Conservation (phyloP, 345 rosid species). For the Gossypium stocksii region DNA sequence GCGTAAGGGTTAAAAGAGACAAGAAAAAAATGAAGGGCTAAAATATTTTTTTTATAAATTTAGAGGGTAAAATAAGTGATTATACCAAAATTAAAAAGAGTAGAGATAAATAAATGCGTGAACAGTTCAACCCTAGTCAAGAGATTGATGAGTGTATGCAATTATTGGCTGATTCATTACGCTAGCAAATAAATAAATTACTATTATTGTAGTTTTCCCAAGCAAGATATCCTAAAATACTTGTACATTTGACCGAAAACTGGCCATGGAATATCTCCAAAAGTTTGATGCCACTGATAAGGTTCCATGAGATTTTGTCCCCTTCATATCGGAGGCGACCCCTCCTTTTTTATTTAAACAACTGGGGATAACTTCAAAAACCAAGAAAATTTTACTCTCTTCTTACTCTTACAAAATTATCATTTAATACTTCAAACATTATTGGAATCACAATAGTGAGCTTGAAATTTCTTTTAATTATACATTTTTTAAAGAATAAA, state of each 20-base stretch:
- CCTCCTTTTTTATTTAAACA: background rate
- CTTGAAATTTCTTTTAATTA: too few relatives aligned
- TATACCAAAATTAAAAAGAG: too few relatives aligned
- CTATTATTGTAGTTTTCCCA: background rate
- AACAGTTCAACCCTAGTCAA: background rate
- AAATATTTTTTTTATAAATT: too few relatives aligned
- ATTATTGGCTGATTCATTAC: background rate
- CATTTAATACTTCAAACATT: background rate
- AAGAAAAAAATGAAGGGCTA: too few relatives aligned
- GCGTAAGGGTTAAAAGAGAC: too few relatives aligned
- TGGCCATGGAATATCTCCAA: background rate
- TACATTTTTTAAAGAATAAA: too few relatives aligned
- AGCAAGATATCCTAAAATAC: background rate
- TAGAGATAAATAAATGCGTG: background rate
- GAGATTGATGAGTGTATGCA: background rate
- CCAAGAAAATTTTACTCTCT: background rate
- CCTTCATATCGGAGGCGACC: background rate
- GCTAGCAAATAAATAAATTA: background rate
- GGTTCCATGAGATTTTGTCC: conserved; percentile 10
- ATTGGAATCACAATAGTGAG: too few relatives aligned
- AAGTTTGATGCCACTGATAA: background rate
- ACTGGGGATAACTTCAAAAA: background rate
- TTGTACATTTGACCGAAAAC: background rate
- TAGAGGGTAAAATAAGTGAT: too few relatives aligned
- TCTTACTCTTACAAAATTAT: background rate